Base-by-base conservation (phyloP, 768 basidiomycete genomes). In the Agaricus subrufescens region DNA sequence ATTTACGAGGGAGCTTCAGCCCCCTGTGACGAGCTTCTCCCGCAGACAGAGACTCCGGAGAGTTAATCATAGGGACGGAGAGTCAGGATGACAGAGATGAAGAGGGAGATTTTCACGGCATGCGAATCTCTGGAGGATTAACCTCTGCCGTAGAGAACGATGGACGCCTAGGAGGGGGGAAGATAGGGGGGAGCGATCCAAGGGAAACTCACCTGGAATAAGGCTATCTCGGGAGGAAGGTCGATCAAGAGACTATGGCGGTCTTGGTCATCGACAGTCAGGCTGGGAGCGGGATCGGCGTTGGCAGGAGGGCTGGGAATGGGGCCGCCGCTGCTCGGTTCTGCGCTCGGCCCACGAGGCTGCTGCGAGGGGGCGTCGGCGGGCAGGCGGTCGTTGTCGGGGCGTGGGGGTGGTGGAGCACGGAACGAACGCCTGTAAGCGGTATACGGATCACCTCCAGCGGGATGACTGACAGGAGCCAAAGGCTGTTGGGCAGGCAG, bases 171-270 rank as follows among this genome's bases (percentile, higher is more conserved):
- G 39, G 46, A 51, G 51, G 2, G 42, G 50, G 52, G 23, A 39
- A 48, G 50, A 19, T 19, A 19, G 47, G 46, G 34, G 48, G 60
- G 45, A n/a, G 31, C 34, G 59, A 58, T 59, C 45, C 48, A 42
- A 54, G 50, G 57, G 23, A 47, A 45, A 63, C 71, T 66, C 59
- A 71, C 71, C 67, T 70, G 71, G 62, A 65, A 69, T 59, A 69
- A 62, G 39, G 66, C 65, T 60, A 64, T 56, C 58, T 70, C 70
- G 62, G 70, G 66, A 57, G 68, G 64, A 38, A 67, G 55, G 58
- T 66, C 69, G 43, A 64, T 48, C 31, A 59, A 59, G 56, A 58
- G 64, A 64, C 50, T 60, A 45, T 42, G 60, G 53, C n/a, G 61
- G 60, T 49, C 60, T 60, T 49, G 42, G 37, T 45, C 19, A 52